These are phyloP conservation scores for Polytrichum formosum DNA, from an alignment of 225 moss, liverwort and hornwort genomes.

Conservation along the genomic window DNA sequence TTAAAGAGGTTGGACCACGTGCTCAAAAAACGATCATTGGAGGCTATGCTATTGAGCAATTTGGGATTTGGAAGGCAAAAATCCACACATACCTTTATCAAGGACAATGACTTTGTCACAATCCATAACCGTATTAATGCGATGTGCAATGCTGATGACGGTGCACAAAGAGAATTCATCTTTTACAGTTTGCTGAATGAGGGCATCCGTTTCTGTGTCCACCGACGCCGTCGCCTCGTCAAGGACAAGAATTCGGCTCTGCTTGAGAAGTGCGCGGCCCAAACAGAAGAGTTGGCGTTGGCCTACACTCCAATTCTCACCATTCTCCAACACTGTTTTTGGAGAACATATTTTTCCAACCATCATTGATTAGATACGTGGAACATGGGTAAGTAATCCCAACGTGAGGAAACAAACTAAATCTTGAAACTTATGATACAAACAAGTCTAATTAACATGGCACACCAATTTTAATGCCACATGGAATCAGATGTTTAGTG, in stretches of 20 bases:
- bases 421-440: background rate
- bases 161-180: slow-evolving; percentile 10
- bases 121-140: slow-evolving; percentile 19
- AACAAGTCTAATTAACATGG: background rate
- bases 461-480: too few species aligned
- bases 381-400: background rate
- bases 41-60: too few species aligned
- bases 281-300: slow-evolving; percentile 17
- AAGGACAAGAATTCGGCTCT: slow-evolving; percentile 15
- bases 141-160: slow-evolving; percentile 21
- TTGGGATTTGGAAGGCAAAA: too few species aligned
- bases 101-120: slow-evolving; percentile 19
- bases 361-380: background rate
- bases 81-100: background rate
- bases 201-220: slow-evolving; percentile 12
- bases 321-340: slow-evolving; percentile 17
- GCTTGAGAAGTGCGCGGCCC: slow-evolving; percentile 16
- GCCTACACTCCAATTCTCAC: slow-evolving; percentile 20
- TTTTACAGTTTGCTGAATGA: slow-evolving; percentile 11
- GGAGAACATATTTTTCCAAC: background rate
- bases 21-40: too few species aligned
- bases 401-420: background rate
- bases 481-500: background rate
- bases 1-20: too few species aligned
- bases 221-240: slow-evolving; percentile 21